Evolutionary conservation across 139 green algal species (phyloP), one percentile per base, ranked within the genome.

Genomic region (Ettlia oleoabundans): DNA sequence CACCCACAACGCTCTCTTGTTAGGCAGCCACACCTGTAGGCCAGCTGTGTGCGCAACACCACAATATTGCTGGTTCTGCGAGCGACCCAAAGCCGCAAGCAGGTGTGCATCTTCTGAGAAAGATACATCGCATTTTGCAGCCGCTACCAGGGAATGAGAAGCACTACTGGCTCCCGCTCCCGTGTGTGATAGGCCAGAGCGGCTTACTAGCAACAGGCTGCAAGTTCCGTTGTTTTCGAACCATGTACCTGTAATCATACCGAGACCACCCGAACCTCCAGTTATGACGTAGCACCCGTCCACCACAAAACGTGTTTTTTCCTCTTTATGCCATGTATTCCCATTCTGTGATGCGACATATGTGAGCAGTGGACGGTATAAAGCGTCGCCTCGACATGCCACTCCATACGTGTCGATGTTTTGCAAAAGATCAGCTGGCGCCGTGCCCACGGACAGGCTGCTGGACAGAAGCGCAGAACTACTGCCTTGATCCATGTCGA

Each of bases 211-310:
- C 28, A 88, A n/a, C 38, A 91, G 24, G 42, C 22, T 33, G 6
- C 24, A 24, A 7, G 42, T 64, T 10, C 76, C 71, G 19, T 87
- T 63, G 32, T 76, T 21, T 2, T 78, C 71, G 4, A 92, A 74
- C 92, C 93, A 96, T 1, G 53, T 24, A 5, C 79, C 78, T 0
- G 93, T 72, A 35, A 96, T 76, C 0, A 80, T 7, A 38, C 93
- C 93, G 7, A 97, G 82, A 0, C 87, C 86, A 33, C 93, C 93
- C 1, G 87, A 85, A 24, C 93, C 93, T 6, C 93, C 93, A 2
- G 88, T 92, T 40, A 95, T 86, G 8, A 88, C 38, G 74, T 33
- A 55, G n/a, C n/a, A n/a, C n/a, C n/a, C n/a, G n/a, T n/a, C n/a
- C n/a, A 26, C 24, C 63, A 37, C 26, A 4, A 24, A 30, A 41